Conservation (phyloP, 2,329 filamentous ascomycete genomes). For the Rhytidhysteron rufulum region DNA sequence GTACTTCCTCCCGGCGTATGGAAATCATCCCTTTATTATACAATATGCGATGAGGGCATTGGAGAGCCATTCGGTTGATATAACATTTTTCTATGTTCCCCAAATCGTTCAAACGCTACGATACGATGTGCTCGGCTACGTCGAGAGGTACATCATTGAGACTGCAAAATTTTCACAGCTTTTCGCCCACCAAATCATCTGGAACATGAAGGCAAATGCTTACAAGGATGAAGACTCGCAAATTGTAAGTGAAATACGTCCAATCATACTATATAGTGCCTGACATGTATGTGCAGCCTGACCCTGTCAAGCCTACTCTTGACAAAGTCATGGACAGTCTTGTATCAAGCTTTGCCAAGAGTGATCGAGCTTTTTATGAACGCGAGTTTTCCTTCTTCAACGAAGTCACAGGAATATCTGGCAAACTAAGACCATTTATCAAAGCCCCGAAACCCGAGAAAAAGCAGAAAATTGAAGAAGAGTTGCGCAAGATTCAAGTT, state of each 20-base stretch:
- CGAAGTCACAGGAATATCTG: constrained; percentile 91
- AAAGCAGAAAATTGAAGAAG: constrained; percentile 98
- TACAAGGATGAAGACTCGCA: constrained; percentile 95
- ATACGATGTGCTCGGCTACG: constrained; percentile 90
- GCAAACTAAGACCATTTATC: constrained; percentile 90
- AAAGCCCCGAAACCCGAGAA: constrained; percentile 92
- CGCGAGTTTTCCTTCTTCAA: constrained; percentile 98
- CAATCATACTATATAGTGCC: background rate
- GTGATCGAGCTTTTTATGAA: constrained; percentile 84
- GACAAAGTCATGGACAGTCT: constrained; percentile 86
- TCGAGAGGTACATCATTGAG: constrained; percentile 93
- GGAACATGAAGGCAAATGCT: constrained; percentile 99
- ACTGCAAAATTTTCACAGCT: constrained; percentile 97
- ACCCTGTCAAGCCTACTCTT: constrained; percentile 87
- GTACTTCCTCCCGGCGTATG: constrained; percentile 86
- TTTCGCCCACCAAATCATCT: constrained; percentile 99
- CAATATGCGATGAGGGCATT: constrained; percentile 96
- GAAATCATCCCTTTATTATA: constrained; percentile 85
- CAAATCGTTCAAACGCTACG: constrained; percentile 95
- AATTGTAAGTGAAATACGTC: constrained; percentile 61
- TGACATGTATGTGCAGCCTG: constrained; percentile 55
- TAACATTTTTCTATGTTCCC: constrained; percentile 98
- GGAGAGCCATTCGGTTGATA: constrained; percentile 90
- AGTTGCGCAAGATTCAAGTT: constrained; percentile 93
- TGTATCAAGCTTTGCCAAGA: constrained; percentile 72